These are phyloP conservation scores for Zymoseptoria ardabiliae DNA, from an alignment of 2,329 filamentous ascomycete species.

Conservation along the genomic window DNA sequence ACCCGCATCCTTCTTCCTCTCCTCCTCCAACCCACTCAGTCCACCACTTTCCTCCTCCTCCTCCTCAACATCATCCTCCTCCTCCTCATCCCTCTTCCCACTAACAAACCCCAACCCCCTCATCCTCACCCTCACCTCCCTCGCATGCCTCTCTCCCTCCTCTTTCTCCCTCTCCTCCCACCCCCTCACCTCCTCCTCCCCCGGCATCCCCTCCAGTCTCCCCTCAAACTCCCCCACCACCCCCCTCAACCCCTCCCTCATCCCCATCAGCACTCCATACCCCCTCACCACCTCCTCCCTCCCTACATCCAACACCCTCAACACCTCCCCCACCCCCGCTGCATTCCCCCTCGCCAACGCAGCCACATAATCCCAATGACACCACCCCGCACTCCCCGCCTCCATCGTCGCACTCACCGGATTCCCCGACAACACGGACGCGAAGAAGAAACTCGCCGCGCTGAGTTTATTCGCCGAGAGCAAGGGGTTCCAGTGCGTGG, in stretches of 20 bases:
- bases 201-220: slow-evolving; percentile 5
- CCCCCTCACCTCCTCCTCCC: neutral
- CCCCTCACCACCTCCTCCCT: slow-evolving; percentile 9
- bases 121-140: neutral
- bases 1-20: neutral
- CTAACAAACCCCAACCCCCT: neutral
- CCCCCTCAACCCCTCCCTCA: slow-evolving; percentile 6
- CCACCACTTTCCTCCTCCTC: neutral
- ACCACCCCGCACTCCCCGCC: neutral
- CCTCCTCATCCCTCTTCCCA: neutral
- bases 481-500: slow-evolving; percentile 12
- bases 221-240: slow-evolving; percentile 8
- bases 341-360: slow-evolving; percentile 1
- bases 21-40: neutral
- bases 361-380: neutral
- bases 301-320: slow-evolving; percentile 5
- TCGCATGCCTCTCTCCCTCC: neutral
- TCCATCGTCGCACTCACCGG: slow-evolving; percentile 3
- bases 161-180: neutral
- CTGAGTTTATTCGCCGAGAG: slow-evolving; percentile 12
- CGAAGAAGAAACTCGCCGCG: slow-evolving; percentile 15
- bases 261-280: slow-evolving; percentile 10
- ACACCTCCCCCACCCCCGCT: neutral
- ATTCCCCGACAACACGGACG: slow-evolving; percentile 7
- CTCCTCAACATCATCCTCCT: neutral